Evolutionary conservation across 129 eudicot species (phyloP).

Genomic region (Sambucus nigra): DNA sequence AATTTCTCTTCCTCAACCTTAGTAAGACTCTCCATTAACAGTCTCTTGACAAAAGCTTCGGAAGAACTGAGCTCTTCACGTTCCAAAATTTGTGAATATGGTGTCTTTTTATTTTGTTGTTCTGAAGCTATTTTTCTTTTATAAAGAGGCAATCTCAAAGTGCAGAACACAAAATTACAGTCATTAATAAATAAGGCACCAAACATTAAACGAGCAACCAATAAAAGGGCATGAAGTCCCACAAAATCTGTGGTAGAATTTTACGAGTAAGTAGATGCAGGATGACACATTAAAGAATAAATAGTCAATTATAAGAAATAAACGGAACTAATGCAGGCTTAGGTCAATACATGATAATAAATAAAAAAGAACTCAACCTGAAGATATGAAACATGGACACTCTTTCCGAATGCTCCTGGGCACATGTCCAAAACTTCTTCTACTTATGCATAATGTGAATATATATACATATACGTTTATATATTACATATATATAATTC

Average conservation of each 20-base stretch:
- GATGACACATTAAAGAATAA: background rate
- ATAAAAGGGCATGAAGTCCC: background rate
- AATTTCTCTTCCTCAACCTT: conserved; percentile 68
- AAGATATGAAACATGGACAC: no score
- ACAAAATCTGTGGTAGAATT: background rate
- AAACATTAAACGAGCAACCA: background rate
- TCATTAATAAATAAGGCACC: background rate
- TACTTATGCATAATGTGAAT: no score
- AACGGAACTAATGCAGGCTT: no score
- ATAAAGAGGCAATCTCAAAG: conserved; percentile 86
- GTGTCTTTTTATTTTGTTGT: conserved; percentile 25
- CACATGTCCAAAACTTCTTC: no score
- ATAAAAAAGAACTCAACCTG: no score
- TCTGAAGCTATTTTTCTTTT: conserved; percentile 46
- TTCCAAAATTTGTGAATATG: conserved; percentile 30
- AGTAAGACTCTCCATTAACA: conserved; percentile 60
- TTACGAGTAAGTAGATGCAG: background rate
- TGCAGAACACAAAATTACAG: conserved; percentile 28
- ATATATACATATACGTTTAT: no score
- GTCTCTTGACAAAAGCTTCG: conserved; percentile 45
- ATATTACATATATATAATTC: no score
- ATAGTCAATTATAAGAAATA: no score
- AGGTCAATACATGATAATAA: no score
- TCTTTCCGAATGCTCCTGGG: no score
- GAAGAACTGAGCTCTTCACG: conserved; percentile 40